Percentiles rank a stretch among this genome's conserved stretches.
Conservation (phyloP, 192 early-diverging fungal species). For the Coemansia sp. region DNA sequence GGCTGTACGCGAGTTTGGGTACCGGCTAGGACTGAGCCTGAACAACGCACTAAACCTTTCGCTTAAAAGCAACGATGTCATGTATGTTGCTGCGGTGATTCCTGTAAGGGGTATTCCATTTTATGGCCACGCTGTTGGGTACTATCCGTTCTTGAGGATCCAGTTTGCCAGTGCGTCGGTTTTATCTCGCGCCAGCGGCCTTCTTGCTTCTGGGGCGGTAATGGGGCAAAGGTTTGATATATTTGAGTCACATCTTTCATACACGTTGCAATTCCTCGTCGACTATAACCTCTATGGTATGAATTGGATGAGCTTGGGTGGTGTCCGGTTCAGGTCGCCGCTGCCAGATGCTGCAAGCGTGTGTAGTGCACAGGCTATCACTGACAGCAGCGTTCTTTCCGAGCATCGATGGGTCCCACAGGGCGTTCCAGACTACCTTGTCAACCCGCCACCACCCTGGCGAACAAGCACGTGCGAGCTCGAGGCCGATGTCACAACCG, state of each 20-base stretch:
- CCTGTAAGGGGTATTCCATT: conserved; percentile 80
- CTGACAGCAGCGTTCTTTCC: conserved; percentile 8
- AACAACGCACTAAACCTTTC: conserved; percentile 66
- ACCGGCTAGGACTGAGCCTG: conserved; percentile 52
- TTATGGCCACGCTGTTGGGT: conserved; percentile 79
- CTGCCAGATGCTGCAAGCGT: conserved; percentile 4
- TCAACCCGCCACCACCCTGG: conserved; percentile 29
- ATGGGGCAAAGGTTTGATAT: conserved; percentile 69
- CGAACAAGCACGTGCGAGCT: conserved; percentile 69
- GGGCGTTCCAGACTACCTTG: conserved; percentile 35
- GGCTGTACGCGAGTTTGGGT: conserved; percentile 21
- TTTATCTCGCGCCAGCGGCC: conserved; percentile 56
- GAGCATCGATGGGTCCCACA: conserved; percentile 29
- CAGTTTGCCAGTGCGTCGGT: conserved; percentile 63
- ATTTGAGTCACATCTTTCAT: conserved; percentile 81
- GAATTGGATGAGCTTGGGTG: conserved; percentile 67
- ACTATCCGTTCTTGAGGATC: conserved; percentile 76
- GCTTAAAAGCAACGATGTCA: conserved; percentile 18
- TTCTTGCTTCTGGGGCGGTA: conserved; percentile 72
- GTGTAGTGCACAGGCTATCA: background rate
- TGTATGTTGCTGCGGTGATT: conserved; percentile 62
- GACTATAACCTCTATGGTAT: conserved; percentile 88
- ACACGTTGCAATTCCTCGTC: conserved; percentile 79
- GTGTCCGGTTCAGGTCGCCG: conserved; percentile 36
- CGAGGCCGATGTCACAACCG: conserved; percentile 66